phyloP scores from a whole-genome alignment of 768 basidiomycete genomes.

The Rubroboletus satanas region DNA sequence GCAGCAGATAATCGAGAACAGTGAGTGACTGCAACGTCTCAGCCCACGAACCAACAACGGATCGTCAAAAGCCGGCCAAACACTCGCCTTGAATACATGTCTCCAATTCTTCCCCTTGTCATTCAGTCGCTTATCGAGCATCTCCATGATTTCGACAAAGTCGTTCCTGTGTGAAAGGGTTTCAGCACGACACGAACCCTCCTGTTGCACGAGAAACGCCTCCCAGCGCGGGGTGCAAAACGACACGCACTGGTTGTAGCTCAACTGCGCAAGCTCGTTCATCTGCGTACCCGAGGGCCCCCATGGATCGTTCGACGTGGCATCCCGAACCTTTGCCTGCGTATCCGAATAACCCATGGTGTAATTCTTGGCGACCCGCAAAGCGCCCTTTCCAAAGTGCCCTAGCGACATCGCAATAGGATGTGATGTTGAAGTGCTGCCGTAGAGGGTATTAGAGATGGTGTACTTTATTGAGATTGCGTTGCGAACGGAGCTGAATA shows the following conservation, averaged over 20 bases:
- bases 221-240: not conserved
- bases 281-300: constrained; percentile 97
- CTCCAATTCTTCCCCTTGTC: constrained; percentile 99
- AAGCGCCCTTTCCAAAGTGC: constrained; percentile 78
- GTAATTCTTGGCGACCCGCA: constrained; percentile 91
- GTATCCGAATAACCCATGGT: constrained; percentile 95
- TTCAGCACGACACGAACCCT: not conserved
- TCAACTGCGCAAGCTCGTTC: constrained; percentile 97
- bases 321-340: constrained; percentile 93
- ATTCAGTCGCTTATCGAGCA: constrained; percentile 96
- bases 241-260: constrained; percentile 84
- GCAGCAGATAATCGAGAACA: constrained; percentile 91
- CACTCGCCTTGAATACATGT: constrained; percentile 91
- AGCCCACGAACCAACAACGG: not conserved
- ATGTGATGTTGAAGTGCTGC: not conserved
- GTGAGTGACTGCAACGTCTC: constrained; percentile 65
- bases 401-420: constrained; percentile 49
- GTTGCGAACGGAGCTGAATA: constrained; percentile 22
- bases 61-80: not conserved
- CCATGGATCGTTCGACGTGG: constrained; percentile 97
- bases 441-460: constrained; percentile 12
- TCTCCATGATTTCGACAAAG: constrained; percentile 99
- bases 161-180: constrained; percentile 54
- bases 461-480: constrained; percentile 5
- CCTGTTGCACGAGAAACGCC: not conserved